phyloP scores from a whole-genome alignment of 208 protist species.

The Wallacemonas sp. region DNA sequence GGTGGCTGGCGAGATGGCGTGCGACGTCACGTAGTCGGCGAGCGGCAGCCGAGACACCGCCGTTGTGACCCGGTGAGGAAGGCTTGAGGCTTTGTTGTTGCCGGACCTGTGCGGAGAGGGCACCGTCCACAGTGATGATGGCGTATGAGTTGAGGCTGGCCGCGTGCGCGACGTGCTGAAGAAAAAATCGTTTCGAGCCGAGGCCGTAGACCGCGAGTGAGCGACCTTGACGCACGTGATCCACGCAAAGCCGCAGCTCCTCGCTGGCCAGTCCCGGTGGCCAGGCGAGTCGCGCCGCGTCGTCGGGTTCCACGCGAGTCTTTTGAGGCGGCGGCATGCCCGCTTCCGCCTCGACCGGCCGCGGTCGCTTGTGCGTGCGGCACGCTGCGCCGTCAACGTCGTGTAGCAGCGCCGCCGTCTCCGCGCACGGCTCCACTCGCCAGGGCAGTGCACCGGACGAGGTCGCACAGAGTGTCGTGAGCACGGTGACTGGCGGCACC shows the following conservation, averaged over 20 bases:
- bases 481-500: not conserved
- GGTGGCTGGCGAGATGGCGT: not conserved
- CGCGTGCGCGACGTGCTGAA: constrained; percentile 62
- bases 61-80: too few species aligned
- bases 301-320: not conserved
- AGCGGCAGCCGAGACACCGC: not conserved
- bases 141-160: constrained; percentile 38
- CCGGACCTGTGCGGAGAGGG: constrained; percentile 14
- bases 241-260: constrained; percentile 62
- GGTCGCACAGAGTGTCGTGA: not conserved
- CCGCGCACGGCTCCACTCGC: not conserved
- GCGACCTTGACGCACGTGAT: constrained; percentile 73
- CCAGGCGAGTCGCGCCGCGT: constrained; percentile 23
- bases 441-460: not conserved
- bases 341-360: too few species aligned
- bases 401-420: not conserved
- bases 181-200: constrained; percentile 77
- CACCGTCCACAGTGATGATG: constrained; percentile 45
- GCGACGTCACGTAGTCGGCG: not conserved
- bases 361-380: not conserved
- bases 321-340: not conserved
- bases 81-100: too few species aligned
- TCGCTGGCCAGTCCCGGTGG: constrained; percentile 44
- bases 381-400: too few species aligned
- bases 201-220: constrained; percentile 78